Base-by-base conservation (phyloP, 176 grass and related monocot species). In the Alopecurus myosuroides region DNA sequence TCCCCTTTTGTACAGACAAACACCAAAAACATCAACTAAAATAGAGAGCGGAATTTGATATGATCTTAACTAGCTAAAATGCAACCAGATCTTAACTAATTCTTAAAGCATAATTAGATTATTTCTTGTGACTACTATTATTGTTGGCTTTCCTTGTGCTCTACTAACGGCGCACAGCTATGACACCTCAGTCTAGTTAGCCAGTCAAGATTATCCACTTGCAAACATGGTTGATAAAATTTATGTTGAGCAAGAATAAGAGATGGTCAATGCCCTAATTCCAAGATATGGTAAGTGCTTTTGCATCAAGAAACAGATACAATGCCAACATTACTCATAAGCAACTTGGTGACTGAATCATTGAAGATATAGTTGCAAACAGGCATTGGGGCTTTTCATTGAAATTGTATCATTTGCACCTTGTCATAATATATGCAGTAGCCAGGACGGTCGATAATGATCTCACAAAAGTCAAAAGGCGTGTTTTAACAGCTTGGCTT, bases 391-490 rank as follows among this genome's bases (percentile, higher is more conserved):
- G n/a, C 53, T 79, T 78, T 86, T 55, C n/a, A 41, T 22, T 74
- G 3, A 78, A n/a, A 9, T 53, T 20, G 9, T 58, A 84, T 55
- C 40, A 80, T 83, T 40, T 81, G 82, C 42, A 98, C 97, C 93
- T 98, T 85, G 97, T 94, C 61, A 98, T 75, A 90, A 92, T 94
- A 88, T 90, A 98, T 22, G 97, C 81, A 90, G 92, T 57, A 78
- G 93, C 87, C 74, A 98, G 68, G 71, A 95, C 93, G 83, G 97
- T 90, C 51, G 97, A 98, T 60, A 98, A 88, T 83, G 91, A 95
- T 90, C 89, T 95, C 65, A 98, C 72, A 71, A 98, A 98, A 62
- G 87, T 92, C 37, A 98, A 17, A 53, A 95, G 75, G 18, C 97
- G 87, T 5, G 76, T 72, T 91, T 99, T 99, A 42, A 99, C 89